Evolutionary conservation across 192 early-diverging fungal species (phyloP).

Genomic region (Backusella liffmaniae): DNA sequence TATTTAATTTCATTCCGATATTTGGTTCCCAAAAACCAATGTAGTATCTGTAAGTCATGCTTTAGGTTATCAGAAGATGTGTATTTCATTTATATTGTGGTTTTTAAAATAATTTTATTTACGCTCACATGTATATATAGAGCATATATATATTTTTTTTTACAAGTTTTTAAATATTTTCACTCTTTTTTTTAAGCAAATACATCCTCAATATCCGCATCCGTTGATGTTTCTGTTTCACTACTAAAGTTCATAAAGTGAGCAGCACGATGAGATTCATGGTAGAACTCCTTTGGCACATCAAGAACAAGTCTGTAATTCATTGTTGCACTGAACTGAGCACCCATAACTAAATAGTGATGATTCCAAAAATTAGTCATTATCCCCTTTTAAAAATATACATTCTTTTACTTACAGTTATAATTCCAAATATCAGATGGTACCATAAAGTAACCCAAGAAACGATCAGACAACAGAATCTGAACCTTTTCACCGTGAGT

Average conservation of each 20-base stretch:
- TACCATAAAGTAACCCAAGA: slow-evolving; percentile 99
- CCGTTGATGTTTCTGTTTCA: slow-evolving; percentile 57
- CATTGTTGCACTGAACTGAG: slow-evolving; percentile 90
- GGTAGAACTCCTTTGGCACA: slow-evolving; percentile 95
- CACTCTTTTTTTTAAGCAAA: slow-evolving; percentile 45
- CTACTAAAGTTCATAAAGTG: slow-evolving; percentile 93
- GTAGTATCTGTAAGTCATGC: too few relatives aligned
- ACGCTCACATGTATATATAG: not conserved
- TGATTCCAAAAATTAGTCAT: not conserved
- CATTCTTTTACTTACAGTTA: slow-evolving; percentile 32
- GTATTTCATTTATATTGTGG: too few relatives aligned
- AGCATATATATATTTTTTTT: not conserved
- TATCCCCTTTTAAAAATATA: not conserved
- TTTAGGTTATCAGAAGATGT: too few relatives aligned
- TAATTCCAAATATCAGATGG: slow-evolving; percentile 98
- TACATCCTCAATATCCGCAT: slow-evolving; percentile 59
- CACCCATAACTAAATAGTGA: slow-evolving; percentile 74
- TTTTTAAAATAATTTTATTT: not conserved
- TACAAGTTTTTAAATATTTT: not conserved
- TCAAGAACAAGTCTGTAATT: slow-evolving; percentile 88
- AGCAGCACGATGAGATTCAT: slow-evolving; percentile 91
- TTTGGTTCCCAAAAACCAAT: too few relatives aligned
- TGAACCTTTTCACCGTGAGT: slow-evolving; percentile 95
- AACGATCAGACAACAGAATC: slow-evolving; percentile 93
- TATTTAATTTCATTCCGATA: too few relatives aligned